Base-by-base conservation (phyloP, 257 asterid genomes). In the Capsicum pubescens region DNA sequence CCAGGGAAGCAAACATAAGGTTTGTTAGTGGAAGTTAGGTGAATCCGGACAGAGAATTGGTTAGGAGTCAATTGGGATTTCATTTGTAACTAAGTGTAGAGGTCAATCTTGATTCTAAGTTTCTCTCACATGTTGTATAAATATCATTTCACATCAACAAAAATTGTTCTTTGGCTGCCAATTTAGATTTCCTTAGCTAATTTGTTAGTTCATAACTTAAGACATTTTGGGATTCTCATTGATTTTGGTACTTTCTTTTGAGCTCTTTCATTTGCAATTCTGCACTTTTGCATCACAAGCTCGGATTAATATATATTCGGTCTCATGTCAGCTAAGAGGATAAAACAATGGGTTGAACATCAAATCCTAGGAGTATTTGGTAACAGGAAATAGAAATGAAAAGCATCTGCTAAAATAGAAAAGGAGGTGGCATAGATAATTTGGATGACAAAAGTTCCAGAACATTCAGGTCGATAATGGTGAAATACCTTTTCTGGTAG, bases 401-500 rank as follows among this genome's bases (percentile, higher is more conserved):
- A 55, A 21, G 44, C 16, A 74, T 74, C 42, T 0, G 13, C 35
- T 69, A 64, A 14, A 64, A 15, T 6, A 78, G 84, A 78, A 63
- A 61, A 2, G 21, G 48, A 39, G 42, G 55, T 8, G 16, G 32
- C 78, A 39, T 39, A 42, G 32, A 8, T 26, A 32, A 69, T 15
- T 15, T 4, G 21, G 55, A 42, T 39, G 32, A 69, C 12, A 39
- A 69, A 26, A 39, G 19, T 16, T 69, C 77, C 26, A 69, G 77
- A 69, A 69, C 12, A 69, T 16, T 54, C 72, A 79, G 35, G n/a
- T 76, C 35, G 16, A 15, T 56, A 21, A 32, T 60, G 21, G 17
- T 58, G 21, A 11, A 9, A 50, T 85, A 94, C 98, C 97, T 91
- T 89, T 90, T 91, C 85, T 95, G 57, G 97, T 95, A 17, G 99